Percentiles rank a stretch among this genome's conserved stretches.
These are phyloP conservation scores for Nitzschia sp. DNA, from an alignment of 108 stramenopile genomes.

Conservation along the genomic window DNA sequence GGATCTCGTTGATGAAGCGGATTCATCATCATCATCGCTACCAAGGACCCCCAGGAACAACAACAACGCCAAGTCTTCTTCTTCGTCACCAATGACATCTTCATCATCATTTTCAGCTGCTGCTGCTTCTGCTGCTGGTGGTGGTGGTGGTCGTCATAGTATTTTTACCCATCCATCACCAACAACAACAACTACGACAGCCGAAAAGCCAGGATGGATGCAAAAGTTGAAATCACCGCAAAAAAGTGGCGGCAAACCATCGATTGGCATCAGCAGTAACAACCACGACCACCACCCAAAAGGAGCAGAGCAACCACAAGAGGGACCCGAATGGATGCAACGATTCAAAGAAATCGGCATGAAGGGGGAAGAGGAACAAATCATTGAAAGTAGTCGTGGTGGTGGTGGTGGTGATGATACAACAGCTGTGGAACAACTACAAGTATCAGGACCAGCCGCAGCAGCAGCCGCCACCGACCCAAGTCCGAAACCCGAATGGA, in stretches of 20 bases:
- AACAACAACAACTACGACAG: background rate
- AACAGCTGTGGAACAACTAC: no score
- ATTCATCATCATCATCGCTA: background rate
- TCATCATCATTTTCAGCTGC: background rate
- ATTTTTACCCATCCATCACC: background rate
- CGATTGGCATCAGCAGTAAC: background rate
- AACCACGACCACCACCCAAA: background rate
- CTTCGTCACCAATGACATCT: background rate
- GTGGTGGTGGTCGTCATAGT: background rate
- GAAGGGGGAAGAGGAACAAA: background rate
- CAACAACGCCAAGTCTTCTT: background rate
- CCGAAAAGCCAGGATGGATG: slow-evolving; percentile 4
- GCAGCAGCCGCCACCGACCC: no score
- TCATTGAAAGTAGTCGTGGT: background rate
- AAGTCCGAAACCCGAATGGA: no score
- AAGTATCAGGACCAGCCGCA: no score
- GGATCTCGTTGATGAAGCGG: background rate
- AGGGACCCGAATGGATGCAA: slow-evolving; percentile 13
- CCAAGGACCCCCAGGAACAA: background rate
- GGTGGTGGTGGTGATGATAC: no score
- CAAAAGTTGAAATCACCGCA: background rate
- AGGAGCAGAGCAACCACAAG: background rate
- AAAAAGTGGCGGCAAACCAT: background rate
- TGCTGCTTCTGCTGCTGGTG: no score
- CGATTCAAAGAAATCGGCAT: slow-evolving; percentile 15